Percentiles rank a stretch among this genome's conserved stretches.
phyloP scores from a whole-genome alignment of 805 yeast genomes.

The Wickerhamomyces kurtzmanii region DNA sequence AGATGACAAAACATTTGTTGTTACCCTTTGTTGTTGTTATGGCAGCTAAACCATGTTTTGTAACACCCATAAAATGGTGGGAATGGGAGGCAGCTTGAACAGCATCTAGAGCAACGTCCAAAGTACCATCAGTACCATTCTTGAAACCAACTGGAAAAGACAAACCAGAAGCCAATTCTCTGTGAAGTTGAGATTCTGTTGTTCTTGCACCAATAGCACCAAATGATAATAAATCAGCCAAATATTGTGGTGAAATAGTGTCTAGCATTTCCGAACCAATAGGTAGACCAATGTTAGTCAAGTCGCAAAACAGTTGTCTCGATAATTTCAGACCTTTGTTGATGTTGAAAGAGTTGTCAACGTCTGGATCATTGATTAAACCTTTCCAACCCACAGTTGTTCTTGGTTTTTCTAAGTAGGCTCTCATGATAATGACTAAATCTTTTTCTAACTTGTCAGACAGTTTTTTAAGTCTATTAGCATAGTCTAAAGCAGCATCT shows the following conservation, averaged over 20 bases:
- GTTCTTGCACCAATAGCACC: constrained; percentile 99
- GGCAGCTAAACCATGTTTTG: constrained; percentile 95
- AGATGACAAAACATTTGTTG: constrained; percentile 84
- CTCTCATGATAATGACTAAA: constrained; percentile 87
- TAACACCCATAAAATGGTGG: constrained; percentile 95
- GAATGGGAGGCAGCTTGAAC: constrained; percentile 84
- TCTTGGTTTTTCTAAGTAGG: constrained; percentile 96
- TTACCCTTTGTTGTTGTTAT: constrained; percentile 95
- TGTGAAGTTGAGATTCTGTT: constrained; percentile 94
- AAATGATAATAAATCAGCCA: constrained; percentile 80
- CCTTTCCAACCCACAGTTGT: constrained; percentile 99
- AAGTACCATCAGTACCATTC: constrained; percentile 95
- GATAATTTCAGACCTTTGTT: constrained; percentile 89
- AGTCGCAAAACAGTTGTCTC: constrained; percentile 73
- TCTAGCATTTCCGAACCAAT: constrained; percentile 98
- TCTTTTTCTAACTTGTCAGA: constrained; percentile 68
- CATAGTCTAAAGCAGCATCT: constrained; percentile 83
- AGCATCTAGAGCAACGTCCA: constrained; percentile 91
- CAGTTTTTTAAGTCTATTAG: constrained; percentile 52
- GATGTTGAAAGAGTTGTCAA: constrained; percentile 85
- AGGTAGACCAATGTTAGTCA: constrained; percentile 75
- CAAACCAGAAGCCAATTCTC: constrained; percentile 94
- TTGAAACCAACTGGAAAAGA: constrained; percentile 99
- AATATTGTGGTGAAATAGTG: constrained; percentile 93
- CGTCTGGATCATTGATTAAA: constrained; percentile 91